Conservation (phyloP, 169 alveolate species). For the Plasmodium yoelii region DNA sequence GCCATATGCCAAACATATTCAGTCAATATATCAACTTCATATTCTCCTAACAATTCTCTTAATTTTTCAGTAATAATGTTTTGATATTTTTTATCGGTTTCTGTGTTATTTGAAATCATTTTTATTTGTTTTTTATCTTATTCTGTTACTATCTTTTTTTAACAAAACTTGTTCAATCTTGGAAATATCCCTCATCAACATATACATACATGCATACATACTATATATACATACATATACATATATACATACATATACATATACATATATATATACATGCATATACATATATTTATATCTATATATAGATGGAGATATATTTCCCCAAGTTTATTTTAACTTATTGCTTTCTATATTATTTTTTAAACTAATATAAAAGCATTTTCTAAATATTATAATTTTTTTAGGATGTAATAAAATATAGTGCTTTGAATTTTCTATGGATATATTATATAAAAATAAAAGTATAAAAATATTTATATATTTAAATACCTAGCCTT, state of each 20-base stretch:
- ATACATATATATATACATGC: background rate
- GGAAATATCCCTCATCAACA: background rate
- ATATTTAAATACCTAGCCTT: background rate
- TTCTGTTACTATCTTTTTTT: background rate
- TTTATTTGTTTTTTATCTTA: background rate
- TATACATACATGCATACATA: background rate
- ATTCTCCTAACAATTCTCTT: slow-evolving; percentile 62
- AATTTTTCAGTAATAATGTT: slow-evolving; percentile 55
- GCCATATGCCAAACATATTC: slow-evolving; percentile 78
- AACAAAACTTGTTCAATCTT: background rate
- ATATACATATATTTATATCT: background rate
- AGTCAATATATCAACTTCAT: slow-evolving; percentile 73
- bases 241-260: background rate
- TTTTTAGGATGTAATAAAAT: too few relatives aligned
- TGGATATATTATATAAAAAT: too few relatives aligned
- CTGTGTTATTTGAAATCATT: slow-evolving; percentile 41
- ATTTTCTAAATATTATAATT: too few relatives aligned
- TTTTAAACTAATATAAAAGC: too few relatives aligned
- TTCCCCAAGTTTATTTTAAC: background rate
- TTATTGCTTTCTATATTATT: too few relatives aligned
- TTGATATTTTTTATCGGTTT: slow-evolving; percentile 52
- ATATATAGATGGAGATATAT: background rate
- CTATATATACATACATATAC: too few relatives aligned
- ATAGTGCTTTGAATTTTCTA: too few relatives aligned
- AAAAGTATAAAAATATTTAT: too few relatives aligned